Base-by-base conservation (phyloP, 2,329 filamentous ascomycete genomes). In the Neonectria coccinea region DNA sequence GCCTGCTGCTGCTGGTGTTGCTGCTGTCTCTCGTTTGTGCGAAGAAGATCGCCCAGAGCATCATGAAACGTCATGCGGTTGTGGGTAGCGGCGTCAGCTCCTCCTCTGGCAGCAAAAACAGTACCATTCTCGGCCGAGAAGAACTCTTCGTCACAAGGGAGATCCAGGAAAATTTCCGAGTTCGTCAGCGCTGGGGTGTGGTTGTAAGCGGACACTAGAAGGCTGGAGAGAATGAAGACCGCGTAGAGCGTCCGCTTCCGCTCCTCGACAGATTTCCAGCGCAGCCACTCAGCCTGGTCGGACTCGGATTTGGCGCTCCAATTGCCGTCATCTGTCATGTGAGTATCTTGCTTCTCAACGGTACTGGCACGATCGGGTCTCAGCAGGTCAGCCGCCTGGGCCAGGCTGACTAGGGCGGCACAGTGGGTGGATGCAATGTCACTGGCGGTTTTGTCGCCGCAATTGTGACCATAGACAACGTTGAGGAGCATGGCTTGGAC, bases 401-500 rank as follows among this genome's bases (percentile, higher is more conserved):
- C 94, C 56, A 99, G 87, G 76, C 93, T 97, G 57, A 97, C 93
- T 45, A 99, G 83, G 20, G 94, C 93, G 8, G 94, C 92, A 76
- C 93, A 97, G 76, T 98, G 95, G 1, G 92, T 97, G 67, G 91
- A 94, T 1, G 95, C 95, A 74, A 97, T 97, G 76, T 97, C 94
- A 65, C 92, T 93, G 22, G 93, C 92, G 58, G 89, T 91, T 81
- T 97, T 95, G 77, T 98, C 95, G 41, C 92, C 93, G 76, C 94
- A 97, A 70, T 97, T 97, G 78, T 97, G 93, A 14, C 95, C 95
- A 76, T 97, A 98, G 16, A 97, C 92, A 41, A 98, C 92, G 76
- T 97, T 98, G 55, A 99, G 85, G 9, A 98, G 84, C 95, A 98
- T 98, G 0, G 95, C 93, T 79, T 98, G 96, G 16, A 98, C 94